These are phyloP conservation scores for Phoma sp. DNA, from an alignment of 2,329 filamentous ascomycete species.

Conservation along the genomic window DNA sequence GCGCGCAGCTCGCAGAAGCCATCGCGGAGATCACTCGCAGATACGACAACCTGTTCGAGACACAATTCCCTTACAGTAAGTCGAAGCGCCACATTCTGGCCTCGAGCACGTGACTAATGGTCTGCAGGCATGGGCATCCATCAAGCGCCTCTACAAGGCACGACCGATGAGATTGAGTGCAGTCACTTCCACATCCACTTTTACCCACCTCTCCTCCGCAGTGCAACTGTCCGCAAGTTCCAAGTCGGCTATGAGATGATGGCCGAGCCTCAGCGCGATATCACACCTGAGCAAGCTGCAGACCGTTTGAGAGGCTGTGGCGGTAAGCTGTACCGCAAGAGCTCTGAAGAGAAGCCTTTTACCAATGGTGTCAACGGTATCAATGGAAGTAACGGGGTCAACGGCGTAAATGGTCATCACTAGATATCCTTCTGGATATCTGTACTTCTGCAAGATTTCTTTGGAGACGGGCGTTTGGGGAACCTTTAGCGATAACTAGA, in stretches of 20 bases:
- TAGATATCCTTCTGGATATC: not conserved
- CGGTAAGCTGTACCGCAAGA: slow-evolving; percentile 83
- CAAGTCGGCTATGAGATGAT: slow-evolving; percentile 95
- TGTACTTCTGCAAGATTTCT: not conserved
- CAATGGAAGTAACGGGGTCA: slow-evolving; percentile 22
- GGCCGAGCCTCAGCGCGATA: slow-evolving; percentile 97
- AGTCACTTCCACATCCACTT: slow-evolving; percentile 98
- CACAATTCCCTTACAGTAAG: slow-evolving; percentile 91
- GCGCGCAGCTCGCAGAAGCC: slow-evolving; percentile 76
- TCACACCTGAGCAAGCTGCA: slow-evolving; percentile 95
- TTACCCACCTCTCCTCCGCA: slow-evolving; percentile 90
- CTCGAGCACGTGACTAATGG: slow-evolving; percentile 13
- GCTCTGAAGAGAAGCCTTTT: slow-evolving; percentile 22
- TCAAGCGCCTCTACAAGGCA: slow-evolving; percentile 86
- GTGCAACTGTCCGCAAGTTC: slow-evolving; percentile 94
- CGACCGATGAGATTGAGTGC: slow-evolving; percentile 80
- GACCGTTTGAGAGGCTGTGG: slow-evolving; percentile 76
- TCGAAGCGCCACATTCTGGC: slow-evolving; percentile 12
- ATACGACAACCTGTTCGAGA: slow-evolving; percentile 98
- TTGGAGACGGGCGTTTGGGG: slow-evolving; percentile 6
- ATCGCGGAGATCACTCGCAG: slow-evolving; percentile 87
- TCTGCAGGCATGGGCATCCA: slow-evolving; percentile 83
- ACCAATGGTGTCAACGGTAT: slow-evolving; percentile 22
- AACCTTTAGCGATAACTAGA: not conserved
- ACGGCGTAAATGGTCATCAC: slow-evolving; percentile 24